Evolutionary conservation across 192 early-diverging fungal genomes (phyloP).

Genomic region (Oehlia diaphana): DNA sequence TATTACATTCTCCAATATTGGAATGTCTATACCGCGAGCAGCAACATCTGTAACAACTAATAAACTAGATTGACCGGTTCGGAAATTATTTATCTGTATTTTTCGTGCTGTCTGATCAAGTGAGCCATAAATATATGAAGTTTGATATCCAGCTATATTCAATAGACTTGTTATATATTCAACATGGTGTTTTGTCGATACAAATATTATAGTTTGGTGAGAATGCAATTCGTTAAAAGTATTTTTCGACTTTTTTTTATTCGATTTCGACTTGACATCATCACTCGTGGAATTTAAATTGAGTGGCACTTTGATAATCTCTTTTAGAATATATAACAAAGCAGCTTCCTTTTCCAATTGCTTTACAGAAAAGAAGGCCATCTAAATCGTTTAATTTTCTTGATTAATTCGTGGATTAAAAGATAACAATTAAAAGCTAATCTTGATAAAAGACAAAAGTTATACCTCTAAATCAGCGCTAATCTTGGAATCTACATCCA

Average conservation of each 20-base stretch:
- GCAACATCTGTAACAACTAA: conserved; percentile 97
- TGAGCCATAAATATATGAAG: conserved; percentile 92
- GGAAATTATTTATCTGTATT: conserved; percentile 84
- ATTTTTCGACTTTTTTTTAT: conserved; percentile 40
- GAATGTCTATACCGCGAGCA: conserved; percentile 99
- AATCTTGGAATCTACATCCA: conserved; percentile 96
- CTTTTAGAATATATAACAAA: conserved; percentile 78
- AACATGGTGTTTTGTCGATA: conserved; percentile 96
- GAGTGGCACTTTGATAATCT: conserved; percentile 68
- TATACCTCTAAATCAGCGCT: conserved; percentile 84
- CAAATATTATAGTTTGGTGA: conserved; percentile 91
- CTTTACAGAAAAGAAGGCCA: conserved; percentile 89
- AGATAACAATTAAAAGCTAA: neutral
- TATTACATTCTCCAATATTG: conserved; percentile 94
- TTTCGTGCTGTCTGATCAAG: conserved; percentile 91
- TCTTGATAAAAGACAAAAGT: neutral
- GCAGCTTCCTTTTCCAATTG: conserved; percentile 89
- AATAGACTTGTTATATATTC: conserved; percentile 87
- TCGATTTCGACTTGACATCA: conserved; percentile 37
- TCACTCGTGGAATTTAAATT: conserved; percentile 40
- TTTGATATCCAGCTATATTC: conserved; percentile 64
- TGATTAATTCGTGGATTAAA: neutral
- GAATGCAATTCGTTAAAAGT: conserved; percentile 27
- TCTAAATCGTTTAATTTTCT: conserved; percentile 34
- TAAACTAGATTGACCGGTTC: conserved; percentile 73